A percentile compares a stretch with the other conserved stretches of the same genome.
These are phyloP conservation scores for Bruguiera hainesii DNA, from an alignment of 441 rosid species.

Conservation along the genomic window DNA sequence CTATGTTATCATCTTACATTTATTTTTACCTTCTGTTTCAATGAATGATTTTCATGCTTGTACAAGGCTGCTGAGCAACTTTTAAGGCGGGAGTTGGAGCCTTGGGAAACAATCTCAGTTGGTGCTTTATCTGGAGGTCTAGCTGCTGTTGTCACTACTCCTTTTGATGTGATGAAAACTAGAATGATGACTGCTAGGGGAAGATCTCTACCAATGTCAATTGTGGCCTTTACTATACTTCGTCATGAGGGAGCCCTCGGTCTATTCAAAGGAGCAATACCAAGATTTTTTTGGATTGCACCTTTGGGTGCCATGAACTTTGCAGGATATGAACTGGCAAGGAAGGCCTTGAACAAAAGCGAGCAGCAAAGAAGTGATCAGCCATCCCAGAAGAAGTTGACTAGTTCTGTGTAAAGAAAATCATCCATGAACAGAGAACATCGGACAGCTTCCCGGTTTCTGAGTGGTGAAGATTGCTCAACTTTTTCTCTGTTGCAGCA, in stretches of 20 bases:
- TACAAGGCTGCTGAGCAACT: conserved; percentile 61
- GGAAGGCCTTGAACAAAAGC: conserved; percentile 77
- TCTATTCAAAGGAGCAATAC: conserved; percentile 88
- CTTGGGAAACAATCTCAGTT: conserved; percentile 84
- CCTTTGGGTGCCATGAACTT: conserved; percentile 99
- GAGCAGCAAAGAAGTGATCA: conserved; percentile 35
- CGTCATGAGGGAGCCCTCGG: conserved; percentile 90
- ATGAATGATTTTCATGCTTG: conserved; percentile 14
- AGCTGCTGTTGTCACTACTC: conserved; percentile 85
- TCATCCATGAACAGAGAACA: conserved; percentile 1
- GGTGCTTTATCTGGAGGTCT: conserved; percentile 97
- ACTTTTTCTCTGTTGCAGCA: conserved; percentile 18
- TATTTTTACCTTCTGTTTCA: background rate
- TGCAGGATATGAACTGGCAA: conserved; percentile 91
- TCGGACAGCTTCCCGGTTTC: conserved; percentile 15
- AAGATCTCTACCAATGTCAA: conserved; percentile 64
- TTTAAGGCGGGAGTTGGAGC: conserved; percentile 80
- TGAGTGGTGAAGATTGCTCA: conserved; percentile 16
- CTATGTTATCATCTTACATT: no score
- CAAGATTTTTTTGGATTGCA: conserved; percentile 97
- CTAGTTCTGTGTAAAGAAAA: conserved; percentile 32
- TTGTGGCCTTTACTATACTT: conserved; percentile 65
- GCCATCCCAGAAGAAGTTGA: conserved; percentile 35
- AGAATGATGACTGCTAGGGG: conserved; percentile 97
- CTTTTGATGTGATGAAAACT: conserved; percentile 97